Evolutionary conservation across 495 filamentous ascomycete species (phyloP).

Genomic region (Penicillium salamii): DNA sequence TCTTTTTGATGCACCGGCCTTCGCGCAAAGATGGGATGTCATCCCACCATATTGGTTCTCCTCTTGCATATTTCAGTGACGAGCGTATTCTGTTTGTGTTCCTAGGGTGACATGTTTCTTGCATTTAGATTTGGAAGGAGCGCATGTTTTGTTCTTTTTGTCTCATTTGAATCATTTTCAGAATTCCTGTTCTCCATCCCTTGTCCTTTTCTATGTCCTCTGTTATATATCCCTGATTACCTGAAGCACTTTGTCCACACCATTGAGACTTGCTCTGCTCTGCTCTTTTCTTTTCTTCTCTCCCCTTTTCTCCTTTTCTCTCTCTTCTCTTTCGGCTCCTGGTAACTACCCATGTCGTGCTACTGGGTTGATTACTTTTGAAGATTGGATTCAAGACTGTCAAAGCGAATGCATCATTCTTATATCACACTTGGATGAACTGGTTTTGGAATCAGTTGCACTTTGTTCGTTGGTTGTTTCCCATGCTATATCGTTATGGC

Average conservation of each 20-base stretch:
- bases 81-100: slow-evolving; percentile 29
- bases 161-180: slow-evolving; percentile 10
- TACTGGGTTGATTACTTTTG: slow-evolving; percentile 9
- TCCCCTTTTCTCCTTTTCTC: slow-evolving; percentile 10
- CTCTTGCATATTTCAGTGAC: slow-evolving; percentile 41
- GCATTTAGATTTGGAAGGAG: slow-evolving; percentile 45
- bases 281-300: slow-evolving; percentile 14
- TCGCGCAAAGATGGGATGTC: slow-evolving; percentile 13
- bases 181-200: slow-evolving; percentile 8
- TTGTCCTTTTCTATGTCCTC: slow-evolving; percentile 9
- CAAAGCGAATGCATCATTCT: slow-evolving; percentile 1
- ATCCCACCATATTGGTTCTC: slow-evolving; percentile 21
- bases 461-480: too few relatives aligned
- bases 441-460: too few relatives aligned
- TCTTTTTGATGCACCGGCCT: slow-evolving; percentile 12
- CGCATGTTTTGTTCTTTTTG: slow-evolving; percentile 26
- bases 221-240: slow-evolving; percentile 36
- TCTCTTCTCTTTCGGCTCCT: slow-evolving; percentile 9
- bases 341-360: background rate
- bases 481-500: too few relatives aligned
- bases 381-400: slow-evolving; percentile 6
- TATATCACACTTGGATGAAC: background rate
- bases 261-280: slow-evolving; percentile 12
- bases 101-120: slow-evolving; percentile 27
- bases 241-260: slow-evolving; percentile 24